Base-by-base conservation (phyloP, 441 rosid genomes). In the Populus tomentosa region DNA sequence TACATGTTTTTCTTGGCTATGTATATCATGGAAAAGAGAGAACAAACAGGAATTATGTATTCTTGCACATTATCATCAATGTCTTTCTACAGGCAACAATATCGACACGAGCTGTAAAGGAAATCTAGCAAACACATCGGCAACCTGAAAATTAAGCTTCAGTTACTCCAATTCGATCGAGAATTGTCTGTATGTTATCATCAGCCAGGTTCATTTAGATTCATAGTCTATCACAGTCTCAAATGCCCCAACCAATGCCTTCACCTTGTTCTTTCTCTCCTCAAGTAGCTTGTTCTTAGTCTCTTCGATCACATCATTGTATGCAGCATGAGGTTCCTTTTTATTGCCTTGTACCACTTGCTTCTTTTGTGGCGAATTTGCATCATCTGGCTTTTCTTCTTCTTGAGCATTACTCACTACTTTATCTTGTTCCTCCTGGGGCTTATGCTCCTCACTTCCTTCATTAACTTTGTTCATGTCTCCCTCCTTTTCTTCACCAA, bases 211-310 rank as follows among this genome's bases (percentile, higher is more conserved):
- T 59, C 69, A 67, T 53, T 61, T 86, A 32, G 93, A 71, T 86
- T 92, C 90, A 72, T 89, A 85, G 76, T 90, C 97, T 42, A 94
- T 94, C 80, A 91, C 97, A 18, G 93, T 91, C 89, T 94, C 89
- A 71, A 94, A 92, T 26, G 98, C 98, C 26, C 98, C 98, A 32
- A 87, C 98, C 73, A 94, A 80, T 53, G 97, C 96, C 71, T 72
- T 85, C 75, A 94, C 98, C 71, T 88, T 94, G 91, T 91, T 94
- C 88, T 86, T 92, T 85, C 90, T 92, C 74, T 82, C 79, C 84
- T 86, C 87, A 62, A 86, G 84, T 46, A 92, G 86, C 82, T 86
- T 94, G 74, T 88, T 85, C 35, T 91, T 89, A 3, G 93, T 87
- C 82, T 91, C 88, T 69, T 90, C 93, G 14, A 94, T 94, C 78